Conservation (phyloP, 257 asterid genomes). For the Gentiana straminea region DNA sequence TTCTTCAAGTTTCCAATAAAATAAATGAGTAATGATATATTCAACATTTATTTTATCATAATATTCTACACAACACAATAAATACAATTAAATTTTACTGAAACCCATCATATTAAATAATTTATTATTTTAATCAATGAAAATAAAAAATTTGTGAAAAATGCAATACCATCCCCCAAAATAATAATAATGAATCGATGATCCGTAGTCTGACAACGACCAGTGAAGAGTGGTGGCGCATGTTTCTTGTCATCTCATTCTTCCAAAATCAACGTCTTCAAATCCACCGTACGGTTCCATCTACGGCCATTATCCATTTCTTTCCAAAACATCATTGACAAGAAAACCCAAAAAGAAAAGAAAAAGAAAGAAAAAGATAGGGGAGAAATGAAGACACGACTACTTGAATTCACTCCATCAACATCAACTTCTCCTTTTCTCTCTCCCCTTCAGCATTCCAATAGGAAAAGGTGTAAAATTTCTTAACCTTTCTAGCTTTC, state of each 20-base stretch:
- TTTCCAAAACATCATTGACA: constrained; percentile 15
- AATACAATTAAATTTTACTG: no score
- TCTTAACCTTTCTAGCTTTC: constrained; percentile 11
- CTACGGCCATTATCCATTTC: constrained; percentile 33
- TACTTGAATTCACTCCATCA: constrained; percentile 8
- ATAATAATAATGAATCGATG: constrained; percentile 11
- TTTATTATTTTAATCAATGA: no score
- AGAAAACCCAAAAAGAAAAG: constrained; percentile 11
- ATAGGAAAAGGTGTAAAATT: not conserved
- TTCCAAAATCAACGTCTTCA: constrained; percentile 27
- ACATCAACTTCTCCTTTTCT: not conserved
- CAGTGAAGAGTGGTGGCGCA: constrained; percentile 95
- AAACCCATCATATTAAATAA: no score
- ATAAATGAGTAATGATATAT: no score
- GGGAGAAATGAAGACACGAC: not conserved
- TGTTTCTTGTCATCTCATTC: constrained; percentile 84
- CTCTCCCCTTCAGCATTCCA: constrained; percentile 2
- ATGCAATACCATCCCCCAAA: no score
- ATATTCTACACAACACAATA: no score
- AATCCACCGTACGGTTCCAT: constrained; percentile 44
- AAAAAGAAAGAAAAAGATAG: not conserved
- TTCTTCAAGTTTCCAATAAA: no score
- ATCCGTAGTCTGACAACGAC: constrained; percentile 98
- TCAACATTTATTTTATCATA: no score
- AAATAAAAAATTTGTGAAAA: no score